Percentiles rank a stretch among this genome's conserved stretches.
phyloP scores from a whole-genome alignment of 768 basidiomycete species.

The Hygrophoropsis aurantiaca region DNA sequence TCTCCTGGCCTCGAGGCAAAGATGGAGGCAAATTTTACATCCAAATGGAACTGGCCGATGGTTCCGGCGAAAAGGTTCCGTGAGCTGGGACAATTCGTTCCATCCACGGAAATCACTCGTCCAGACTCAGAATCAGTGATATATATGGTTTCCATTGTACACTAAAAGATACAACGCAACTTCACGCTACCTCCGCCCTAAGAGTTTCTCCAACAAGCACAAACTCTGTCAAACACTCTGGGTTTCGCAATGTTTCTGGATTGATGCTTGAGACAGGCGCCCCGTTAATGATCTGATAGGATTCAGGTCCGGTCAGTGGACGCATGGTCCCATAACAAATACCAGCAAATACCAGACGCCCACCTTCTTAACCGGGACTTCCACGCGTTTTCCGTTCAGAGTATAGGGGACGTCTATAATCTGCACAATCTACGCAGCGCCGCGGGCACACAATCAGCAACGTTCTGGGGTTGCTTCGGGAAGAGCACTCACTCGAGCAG shows the following conservation, averaged over 20 bases:
- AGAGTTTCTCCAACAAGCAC: slow-evolving; percentile 50
- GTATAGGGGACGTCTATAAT: slow-evolving; percentile 76
- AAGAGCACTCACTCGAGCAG: slow-evolving; percentile 53
- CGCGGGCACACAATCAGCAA: slow-evolving; percentile 7
- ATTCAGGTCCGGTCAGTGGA: slow-evolving; percentile 7
- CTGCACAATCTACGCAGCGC: slow-evolving; percentile 57
- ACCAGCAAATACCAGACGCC: slow-evolving; percentile 13
- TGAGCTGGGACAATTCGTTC: too few species aligned
- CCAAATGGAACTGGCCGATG: slow-evolving; percentile 6
- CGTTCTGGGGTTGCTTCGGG: neutral
- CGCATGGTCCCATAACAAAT: slow-evolving; percentile 9
- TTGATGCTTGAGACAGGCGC: slow-evolving; percentile 68
- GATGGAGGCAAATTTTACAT: slow-evolving; percentile 4
- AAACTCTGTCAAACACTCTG: slow-evolving; percentile 67
- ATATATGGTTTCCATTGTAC: neutral
- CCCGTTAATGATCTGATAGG: slow-evolving; percentile 72
- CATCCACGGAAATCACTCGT: too few species aligned
- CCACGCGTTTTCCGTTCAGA: slow-evolving; percentile 78
- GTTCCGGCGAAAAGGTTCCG: neutral
- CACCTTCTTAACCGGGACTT: slow-evolving; percentile 77
- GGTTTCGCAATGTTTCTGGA: slow-evolving; percentile 70
- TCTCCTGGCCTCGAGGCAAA: slow-evolving; percentile 29
- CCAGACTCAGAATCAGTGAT: neutral
- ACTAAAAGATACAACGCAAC: slow-evolving; percentile 1
- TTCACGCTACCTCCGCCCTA: slow-evolving; percentile 41